phyloP scores from a whole-genome alignment of 768 basidiomycete genomes.

The Dentipellis fragilis region DNA sequence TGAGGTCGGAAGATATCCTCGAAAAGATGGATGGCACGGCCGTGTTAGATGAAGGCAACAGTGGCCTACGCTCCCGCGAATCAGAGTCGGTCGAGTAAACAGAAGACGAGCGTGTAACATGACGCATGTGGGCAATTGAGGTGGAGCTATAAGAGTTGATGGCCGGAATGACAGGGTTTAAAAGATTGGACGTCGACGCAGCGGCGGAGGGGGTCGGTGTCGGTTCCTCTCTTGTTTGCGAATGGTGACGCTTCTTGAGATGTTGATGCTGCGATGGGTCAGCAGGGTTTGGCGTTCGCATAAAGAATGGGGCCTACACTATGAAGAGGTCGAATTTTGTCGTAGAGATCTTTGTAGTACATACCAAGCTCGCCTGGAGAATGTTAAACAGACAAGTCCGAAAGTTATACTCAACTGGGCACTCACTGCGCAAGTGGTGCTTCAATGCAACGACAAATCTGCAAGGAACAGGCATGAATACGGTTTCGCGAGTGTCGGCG shows the following conservation, averaged over 20 bases:
- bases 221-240: background rate
- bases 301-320: constrained; percentile 24
- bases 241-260: background rate
- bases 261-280: background rate
- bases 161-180: constrained; percentile 33
- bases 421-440: constrained; percentile 47
- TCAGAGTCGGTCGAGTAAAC: constrained; percentile 12
- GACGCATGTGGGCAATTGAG: constrained; percentile 16
- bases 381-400: background rate
- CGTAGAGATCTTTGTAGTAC: constrained; percentile 54
- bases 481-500: no score
- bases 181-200: constrained; percentile 18
- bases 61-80: constrained; percentile 21
- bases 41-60: constrained; percentile 23
- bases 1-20: constrained; percentile 15
- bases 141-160: constrained; percentile 46
- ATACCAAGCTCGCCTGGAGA: constrained; percentile 44
- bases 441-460: constrained; percentile 51
- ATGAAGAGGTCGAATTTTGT: constrained; percentile 45
- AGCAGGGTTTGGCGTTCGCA: background rate
- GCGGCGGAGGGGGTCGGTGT: background rate
- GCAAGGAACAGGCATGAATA: background rate
- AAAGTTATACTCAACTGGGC: background rate
- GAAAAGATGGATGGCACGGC: constrained; percentile 5
- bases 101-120: constrained; percentile 10